Percentiles rank a stretch among this genome's conserved stretches.
These are phyloP conservation scores for Tricholoma hemisulphureum DNA, from an alignment of 768 basidiomycete genomes.

Conservation along the genomic window DNA sequence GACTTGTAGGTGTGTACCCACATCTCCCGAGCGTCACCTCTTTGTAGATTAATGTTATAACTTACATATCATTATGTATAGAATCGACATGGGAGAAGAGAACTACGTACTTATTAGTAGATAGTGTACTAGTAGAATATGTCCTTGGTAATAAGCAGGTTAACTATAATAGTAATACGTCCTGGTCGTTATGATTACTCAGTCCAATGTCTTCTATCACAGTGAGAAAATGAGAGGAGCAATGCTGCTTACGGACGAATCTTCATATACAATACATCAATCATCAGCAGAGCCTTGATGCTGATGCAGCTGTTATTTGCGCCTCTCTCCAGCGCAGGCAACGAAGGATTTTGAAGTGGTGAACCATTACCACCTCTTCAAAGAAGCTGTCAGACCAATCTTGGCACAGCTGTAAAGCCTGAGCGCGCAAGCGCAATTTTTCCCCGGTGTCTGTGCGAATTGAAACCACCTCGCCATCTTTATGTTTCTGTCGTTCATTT, in stretches of 20 bases:
- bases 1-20: too few relatives aligned
- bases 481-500: constrained; percentile 55
- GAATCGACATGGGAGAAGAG: neutral
- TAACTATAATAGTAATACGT: neutral
- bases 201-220: neutral
- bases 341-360: constrained; percentile 34
- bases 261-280: constrained; percentile 8
- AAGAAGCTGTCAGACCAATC: constrained; percentile 64
- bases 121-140: neutral
- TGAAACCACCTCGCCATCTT: constrained; percentile 39
- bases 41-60: too few relatives aligned
- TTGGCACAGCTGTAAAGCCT: constrained; percentile 47
- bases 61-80: too few relatives aligned
- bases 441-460: constrained; percentile 38
- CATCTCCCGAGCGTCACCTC: too few relatives aligned
- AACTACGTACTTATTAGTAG: neutral
- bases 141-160: neutral
- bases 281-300: neutral
- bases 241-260: constrained; percentile 5
- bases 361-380: constrained; percentile 59
- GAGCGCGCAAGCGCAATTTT: constrained; percentile 47
- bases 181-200: neutral
- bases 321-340: neutral
- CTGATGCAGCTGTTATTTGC: neutral
- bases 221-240: neutral